phyloP scores from a whole-genome alignment of 2,329 filamentous ascomycete genomes.

The Ceratocystis lukuohia region DNA sequence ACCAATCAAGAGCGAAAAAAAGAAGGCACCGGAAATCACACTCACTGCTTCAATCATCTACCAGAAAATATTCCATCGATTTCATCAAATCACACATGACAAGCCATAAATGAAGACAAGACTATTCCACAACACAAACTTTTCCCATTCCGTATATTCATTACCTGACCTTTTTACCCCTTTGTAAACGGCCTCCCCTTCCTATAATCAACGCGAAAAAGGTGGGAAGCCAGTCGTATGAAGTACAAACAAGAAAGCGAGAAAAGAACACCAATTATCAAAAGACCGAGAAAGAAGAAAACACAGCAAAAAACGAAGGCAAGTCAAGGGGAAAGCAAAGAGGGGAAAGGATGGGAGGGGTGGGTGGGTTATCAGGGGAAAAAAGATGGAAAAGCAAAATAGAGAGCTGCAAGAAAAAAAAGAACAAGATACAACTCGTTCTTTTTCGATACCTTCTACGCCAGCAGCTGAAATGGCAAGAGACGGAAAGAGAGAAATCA shows the following conservation, averaged over 20 bases:
- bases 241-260: neutral
- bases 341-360: neutral
- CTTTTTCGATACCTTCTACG: neutral
- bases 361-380: neutral
- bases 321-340: neutral
- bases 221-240: neutral
- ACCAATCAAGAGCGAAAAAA: too few species aligned
- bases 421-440: neutral
- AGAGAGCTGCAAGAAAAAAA: neutral
- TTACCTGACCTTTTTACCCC: slow-evolving; percentile 1
- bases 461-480: neutral
- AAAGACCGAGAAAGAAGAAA: neutral
- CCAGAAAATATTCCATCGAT: neutral
- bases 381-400: neutral
- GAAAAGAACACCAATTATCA: neutral
- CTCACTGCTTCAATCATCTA: too few species aligned
- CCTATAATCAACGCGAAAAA: neutral
- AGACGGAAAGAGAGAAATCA: neutral
- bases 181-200: neutral
- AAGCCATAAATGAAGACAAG: neutral
- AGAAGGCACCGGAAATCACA: too few species aligned
- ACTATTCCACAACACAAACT: neutral
- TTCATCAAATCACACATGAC: neutral
- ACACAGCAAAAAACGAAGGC: neutral
- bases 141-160: slow-evolving; percentile 3